Evolutionary conservation across 208 protist genomes (phyloP).

Genomic region (Angomonas deanei): DNA sequence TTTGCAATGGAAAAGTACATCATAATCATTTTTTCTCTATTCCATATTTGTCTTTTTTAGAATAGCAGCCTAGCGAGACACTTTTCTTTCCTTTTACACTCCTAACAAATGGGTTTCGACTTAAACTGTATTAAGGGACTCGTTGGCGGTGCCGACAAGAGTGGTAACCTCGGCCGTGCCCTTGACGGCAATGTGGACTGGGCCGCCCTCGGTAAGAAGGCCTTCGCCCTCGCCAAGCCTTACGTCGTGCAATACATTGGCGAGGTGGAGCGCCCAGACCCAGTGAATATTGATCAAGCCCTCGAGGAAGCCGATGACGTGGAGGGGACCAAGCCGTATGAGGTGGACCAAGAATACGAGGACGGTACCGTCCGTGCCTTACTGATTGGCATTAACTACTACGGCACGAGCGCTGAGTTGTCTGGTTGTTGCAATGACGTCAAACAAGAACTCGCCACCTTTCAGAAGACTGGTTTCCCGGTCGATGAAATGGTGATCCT

Average conservation of each 20-base stretch:
- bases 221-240: conserved; percentile 25
- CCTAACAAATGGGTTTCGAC: conserved; percentile 36
- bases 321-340: conserved; percentile 24
- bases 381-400: conserved; percentile 79
- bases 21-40: no score
- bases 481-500: conserved; percentile 51
- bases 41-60: no score
- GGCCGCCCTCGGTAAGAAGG: conserved; percentile 28
- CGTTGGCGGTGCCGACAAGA: conserved; percentile 11
- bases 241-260: conserved; percentile 59
- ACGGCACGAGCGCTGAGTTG: conserved; percentile 44
- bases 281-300: conserved; percentile 34
- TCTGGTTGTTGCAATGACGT: conserved; percentile 74
- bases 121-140: conserved; percentile 28
- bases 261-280: conserved; percentile 22
- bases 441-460: conserved; percentile 34
- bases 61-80: no score
- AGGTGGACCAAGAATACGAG: conserved; percentile 7
- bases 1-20: no score
- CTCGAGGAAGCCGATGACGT: conserved; percentile 36
- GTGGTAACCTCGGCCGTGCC: conserved; percentile 10
- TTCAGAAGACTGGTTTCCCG: conserved; percentile 48
- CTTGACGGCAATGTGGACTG: conserved; percentile 21
- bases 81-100: no score
- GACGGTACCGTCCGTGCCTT: conserved; percentile 31